Evolutionary conservation across 768 basidiomycete genomes (phyloP).

Genomic region (Tylopilus subfusipes): DNA sequence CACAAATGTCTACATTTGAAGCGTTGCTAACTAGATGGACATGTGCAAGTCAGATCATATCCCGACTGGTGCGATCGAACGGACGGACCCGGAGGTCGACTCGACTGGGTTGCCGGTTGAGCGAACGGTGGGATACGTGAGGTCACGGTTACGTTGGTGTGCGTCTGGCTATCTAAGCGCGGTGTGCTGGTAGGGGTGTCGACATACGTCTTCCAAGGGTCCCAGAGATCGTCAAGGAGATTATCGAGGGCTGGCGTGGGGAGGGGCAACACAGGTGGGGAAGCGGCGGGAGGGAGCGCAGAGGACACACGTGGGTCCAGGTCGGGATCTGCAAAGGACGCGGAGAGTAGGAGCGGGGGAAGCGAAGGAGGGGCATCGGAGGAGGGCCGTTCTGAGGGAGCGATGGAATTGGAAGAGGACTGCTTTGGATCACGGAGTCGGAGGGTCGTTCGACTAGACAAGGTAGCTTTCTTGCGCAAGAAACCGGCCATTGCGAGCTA

Average conservation of each 20-base stretch:
- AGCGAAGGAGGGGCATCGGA: slow-evolving; percentile 26
- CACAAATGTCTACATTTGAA: neutral
- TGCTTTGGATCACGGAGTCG: neutral
- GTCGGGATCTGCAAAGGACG: slow-evolving; percentile 30
- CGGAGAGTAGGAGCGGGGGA: slow-evolving; percentile 43
- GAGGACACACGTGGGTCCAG: neutral
- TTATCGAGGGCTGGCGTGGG: neutral
- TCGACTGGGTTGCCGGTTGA: too few species aligned
- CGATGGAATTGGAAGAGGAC: neutral
- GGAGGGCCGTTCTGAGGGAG: neutral
- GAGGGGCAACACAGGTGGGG: slow-evolving; percentile 10
- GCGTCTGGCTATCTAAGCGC: slow-evolving; percentile 1
- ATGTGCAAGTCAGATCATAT: neutral
- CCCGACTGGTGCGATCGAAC: neutral
- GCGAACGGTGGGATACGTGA: too few species aligned
- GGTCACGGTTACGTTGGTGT: neutral
- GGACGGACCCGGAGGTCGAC: slow-evolving; percentile 18
- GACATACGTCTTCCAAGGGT: slow-evolving; percentile 21
- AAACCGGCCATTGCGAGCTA: slow-evolving; percentile 46
- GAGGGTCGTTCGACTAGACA: slow-evolving; percentile 1
- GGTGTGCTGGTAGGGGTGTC: neutral
- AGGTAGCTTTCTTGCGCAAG: slow-evolving; percentile 49
- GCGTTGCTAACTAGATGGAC: slow-evolving; percentile 5
- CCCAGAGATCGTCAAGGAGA: slow-evolving; percentile 15
- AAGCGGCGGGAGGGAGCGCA: slow-evolving; percentile 13